These are phyloP conservation scores for Moricandia arvensis DNA, from an alignment of 345 rosid species.

Conservation along the genomic window DNA sequence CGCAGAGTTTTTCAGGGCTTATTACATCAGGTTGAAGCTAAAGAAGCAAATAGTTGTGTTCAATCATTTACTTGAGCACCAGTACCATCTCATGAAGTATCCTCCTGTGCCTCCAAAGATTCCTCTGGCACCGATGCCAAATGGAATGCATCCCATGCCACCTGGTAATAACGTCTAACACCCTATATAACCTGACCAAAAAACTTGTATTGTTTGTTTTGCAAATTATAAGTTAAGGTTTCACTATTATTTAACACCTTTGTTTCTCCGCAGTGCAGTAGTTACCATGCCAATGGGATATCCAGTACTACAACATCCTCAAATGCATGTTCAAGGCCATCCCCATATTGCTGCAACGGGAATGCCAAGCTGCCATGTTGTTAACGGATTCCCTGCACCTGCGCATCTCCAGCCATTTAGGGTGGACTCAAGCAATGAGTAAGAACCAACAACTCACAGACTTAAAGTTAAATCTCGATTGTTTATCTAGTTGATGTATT, in stretches of 20 bases:
- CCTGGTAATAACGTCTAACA: conserved; percentile 62
- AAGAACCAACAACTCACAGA: conserved; percentile 41
- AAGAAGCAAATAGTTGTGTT: conserved; percentile 87
- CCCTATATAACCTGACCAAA: conserved; percentile 4
- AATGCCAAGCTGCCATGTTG: conserved; percentile 91
- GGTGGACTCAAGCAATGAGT: conserved; percentile 79
- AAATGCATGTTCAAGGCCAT: conserved; percentile 68
- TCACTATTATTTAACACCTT: conserved; percentile 27
- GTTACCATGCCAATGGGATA: conserved; percentile 95
- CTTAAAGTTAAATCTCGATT: neutral
- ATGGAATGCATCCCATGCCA: conserved; percentile 85
- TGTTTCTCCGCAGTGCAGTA: conserved; percentile 61
- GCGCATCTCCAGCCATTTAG: conserved; percentile 60
- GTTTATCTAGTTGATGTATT: neutral
- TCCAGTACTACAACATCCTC: conserved; percentile 90
- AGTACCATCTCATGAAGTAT: conserved; percentile 87
- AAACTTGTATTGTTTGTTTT: neutral
- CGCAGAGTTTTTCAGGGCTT: conserved; percentile 88
- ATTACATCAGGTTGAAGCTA: conserved; percentile 86
- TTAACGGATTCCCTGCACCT: conserved; percentile 52
- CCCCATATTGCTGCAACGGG: conserved; percentile 74
- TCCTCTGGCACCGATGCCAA: conserved; percentile 83
- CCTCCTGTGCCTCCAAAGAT: conserved; percentile 64
- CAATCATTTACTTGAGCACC: conserved; percentile 89
- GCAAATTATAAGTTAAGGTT: neutral